Evolutionary conservation across 345 rosid genomes (phyloP).

Genomic region (Citrus glauca): DNA sequence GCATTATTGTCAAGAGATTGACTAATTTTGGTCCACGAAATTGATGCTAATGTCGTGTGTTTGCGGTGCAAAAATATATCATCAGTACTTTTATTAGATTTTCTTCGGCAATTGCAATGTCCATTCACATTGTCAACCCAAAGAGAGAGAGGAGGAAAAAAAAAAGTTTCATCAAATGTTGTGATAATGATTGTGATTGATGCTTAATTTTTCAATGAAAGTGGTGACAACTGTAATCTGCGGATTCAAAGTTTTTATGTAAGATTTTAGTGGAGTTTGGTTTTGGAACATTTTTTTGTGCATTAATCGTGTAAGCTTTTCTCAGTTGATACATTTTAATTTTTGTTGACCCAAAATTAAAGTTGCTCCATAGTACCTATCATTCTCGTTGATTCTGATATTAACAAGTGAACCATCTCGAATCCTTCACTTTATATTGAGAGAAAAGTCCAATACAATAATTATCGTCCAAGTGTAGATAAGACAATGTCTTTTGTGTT

Average conservation of each 20-base stretch:
- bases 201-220: not conserved
- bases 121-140: slow-evolving; percentile 8
- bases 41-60: not conserved
- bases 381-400: not conserved
- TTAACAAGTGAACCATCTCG: not conserved
- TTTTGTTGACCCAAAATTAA: not conserved
- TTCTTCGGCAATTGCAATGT: not conserved
- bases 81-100: not conserved
- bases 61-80: not conserved
- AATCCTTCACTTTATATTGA: not conserved
- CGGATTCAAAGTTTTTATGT: not conserved
- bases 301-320: not conserved
- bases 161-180: not conserved
- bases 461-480: no score
- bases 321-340: not conserved
- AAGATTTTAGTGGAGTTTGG: not conserved
- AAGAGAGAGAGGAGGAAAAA: no score
- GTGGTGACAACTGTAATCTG: not conserved
- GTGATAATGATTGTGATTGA: slow-evolving; percentile 5
- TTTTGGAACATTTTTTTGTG: not conserved
- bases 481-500: no score
- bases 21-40: not conserved
- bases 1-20: not conserved
- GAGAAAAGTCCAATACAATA: not conserved
- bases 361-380: not conserved